Percentiles rank a stretch among this genome's conserved stretches.
These are phyloP conservation scores for Stachybotrys chartarum DNA, from an alignment of 2,329 filamentous ascomycete species.

Conservation along the genomic window DNA sequence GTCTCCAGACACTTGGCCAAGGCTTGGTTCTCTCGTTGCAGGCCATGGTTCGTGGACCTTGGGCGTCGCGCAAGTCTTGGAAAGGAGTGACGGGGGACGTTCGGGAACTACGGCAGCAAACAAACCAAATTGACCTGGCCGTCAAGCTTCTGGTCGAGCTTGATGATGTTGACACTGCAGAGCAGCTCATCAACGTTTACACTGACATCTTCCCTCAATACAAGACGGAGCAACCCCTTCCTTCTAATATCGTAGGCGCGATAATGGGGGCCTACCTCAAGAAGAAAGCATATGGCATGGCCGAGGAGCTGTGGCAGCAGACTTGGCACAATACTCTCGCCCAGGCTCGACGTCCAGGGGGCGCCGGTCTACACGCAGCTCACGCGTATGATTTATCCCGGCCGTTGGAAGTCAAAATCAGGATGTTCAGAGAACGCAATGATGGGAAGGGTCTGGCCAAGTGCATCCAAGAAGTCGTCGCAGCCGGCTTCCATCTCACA, in stretches of 20 bases:
- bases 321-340: constrained; percentile 43
- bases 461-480: constrained; percentile 48
- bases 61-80: neutral
- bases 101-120: constrained; percentile 15
- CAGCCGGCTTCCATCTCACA: constrained; percentile 66
- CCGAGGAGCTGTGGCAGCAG: constrained; percentile 60
- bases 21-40: neutral
- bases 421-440: constrained; percentile 30
- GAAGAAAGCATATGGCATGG: constrained; percentile 49
- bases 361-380: constrained; percentile 30
- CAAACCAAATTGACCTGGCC: constrained; percentile 22
- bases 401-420: constrained; percentile 41
- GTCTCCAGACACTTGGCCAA: neutral
- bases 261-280: constrained; percentile 61
- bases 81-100: neutral
- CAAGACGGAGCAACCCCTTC: constrained; percentile 27
- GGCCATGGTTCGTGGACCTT: neutral
- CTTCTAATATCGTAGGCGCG: constrained; percentile 50
- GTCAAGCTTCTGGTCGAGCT: constrained; percentile 25
- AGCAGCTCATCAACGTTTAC: constrained; percentile 50
- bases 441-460: constrained; percentile 39
- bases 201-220: constrained; percentile 29
- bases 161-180: constrained; percentile 44
- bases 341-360: constrained; percentile 21
- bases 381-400: constrained; percentile 47